These are phyloP conservation scores for Daedaleopsis sinensis DNA, from an alignment of 768 basidiomycete species.

Conservation along the genomic window DNA sequence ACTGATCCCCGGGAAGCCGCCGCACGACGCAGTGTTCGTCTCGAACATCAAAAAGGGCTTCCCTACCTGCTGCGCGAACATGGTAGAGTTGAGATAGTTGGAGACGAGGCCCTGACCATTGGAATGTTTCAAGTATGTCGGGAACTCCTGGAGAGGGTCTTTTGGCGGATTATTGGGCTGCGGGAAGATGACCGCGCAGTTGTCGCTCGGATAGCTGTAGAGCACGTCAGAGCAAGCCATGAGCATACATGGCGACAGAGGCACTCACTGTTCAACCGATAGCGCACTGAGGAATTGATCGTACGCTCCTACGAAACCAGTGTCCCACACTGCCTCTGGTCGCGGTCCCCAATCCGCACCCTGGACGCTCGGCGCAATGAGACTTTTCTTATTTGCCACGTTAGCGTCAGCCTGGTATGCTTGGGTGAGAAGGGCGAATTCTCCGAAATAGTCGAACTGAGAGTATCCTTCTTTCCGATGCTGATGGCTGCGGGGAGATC, in stretches of 20 bases:
- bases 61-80: slow-evolving; percentile 33
- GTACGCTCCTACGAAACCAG: slow-evolving; percentile 50
- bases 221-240: background rate
- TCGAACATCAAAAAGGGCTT: slow-evolving; percentile 57
- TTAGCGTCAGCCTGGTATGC: slow-evolving; percentile 27
- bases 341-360: slow-evolving; percentile 47
- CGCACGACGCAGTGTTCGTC: slow-evolving; percentile 56
- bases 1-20: slow-evolving; percentile 55
- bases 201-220: slow-evolving; percentile 39
- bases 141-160: slow-evolving; percentile 42
- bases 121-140: slow-evolving; percentile 49
- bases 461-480: slow-evolving; percentile 35
- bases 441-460: slow-evolving; percentile 36
- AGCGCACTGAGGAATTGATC: slow-evolving; percentile 45
- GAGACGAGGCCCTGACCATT: slow-evolving; percentile 37
- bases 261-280: slow-evolving; percentile 55
- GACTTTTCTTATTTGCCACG: slow-evolving; percentile 42
- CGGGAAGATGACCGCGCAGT: slow-evolving; percentile 32
- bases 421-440: slow-evolving; percentile 28
- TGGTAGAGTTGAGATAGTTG: slow-evolving; percentile 42
- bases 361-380: slow-evolving; percentile 67
- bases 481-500: slow-evolving; percentile 29
- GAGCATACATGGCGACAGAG: background rate
- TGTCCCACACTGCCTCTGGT: slow-evolving; percentile 54
- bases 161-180: slow-evolving; percentile 31